Evolutionary conservation across 176 grass and related monocot genomes (phyloP), one percentile per base, ranked within the genome.

Genomic region (Leersia perrieri): DNA sequence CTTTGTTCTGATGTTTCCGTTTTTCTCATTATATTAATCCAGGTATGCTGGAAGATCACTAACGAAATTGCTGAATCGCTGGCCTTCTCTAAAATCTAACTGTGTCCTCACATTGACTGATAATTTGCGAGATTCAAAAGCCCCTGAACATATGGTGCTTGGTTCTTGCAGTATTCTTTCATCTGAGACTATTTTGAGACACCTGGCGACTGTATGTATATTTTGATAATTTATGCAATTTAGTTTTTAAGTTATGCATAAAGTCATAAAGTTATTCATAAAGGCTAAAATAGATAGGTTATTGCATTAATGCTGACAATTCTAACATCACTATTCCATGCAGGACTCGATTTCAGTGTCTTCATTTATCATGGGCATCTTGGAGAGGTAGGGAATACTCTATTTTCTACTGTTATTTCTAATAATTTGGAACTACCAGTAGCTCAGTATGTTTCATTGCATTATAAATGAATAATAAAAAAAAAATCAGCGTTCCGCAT

Each of bases 21-120:
- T 53, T 87, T 72, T 73, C 40, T 74, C 40, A 84, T 76, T 85
- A 53, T 76, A 81, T 84, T 51, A 64, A 25, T 61, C 40, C 68
- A 98, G 95, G 74, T 88, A 92, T 95, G 90, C 92, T 77, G 92
- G 80, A 89, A 98, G 92, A 84, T 89, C 92, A 27, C 70, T 98
- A 41, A 90, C 87, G 75, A 89, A 90, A 83, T 77, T 98, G 66
- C 77, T 98, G 63, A 98, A 98, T 70, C 81, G 86, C 40, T 98
- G 95, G 92, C 90, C 95, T 58, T 89, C 86, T 74, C 80, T 98
- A 55, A 88, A 91, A 81, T 74, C 92, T 71, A 88, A 79, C 29
- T 95, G 92, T 84, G 88, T 95, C 81, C 83, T 89, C 57, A 88
- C 68, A 29, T 74, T 92, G 79, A 88, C 80, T 57, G 71, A 73